Evolutionary conservation across 2,329 filamentous ascomycete genomes (phyloP).

Genomic region (Ophiocordyceps sinensis): DNA sequence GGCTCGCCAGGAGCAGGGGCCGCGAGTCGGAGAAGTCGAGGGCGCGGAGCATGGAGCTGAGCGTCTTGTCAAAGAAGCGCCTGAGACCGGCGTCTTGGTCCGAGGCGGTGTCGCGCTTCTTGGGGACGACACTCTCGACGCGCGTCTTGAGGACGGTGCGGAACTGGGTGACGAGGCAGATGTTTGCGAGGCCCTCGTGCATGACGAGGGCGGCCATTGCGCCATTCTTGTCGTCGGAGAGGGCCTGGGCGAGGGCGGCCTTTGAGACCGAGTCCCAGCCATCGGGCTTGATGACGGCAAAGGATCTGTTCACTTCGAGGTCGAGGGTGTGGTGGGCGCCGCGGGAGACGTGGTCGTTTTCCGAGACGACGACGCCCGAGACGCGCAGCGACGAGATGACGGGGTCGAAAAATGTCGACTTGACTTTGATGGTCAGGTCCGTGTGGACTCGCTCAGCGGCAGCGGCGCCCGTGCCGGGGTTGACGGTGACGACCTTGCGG

Average conservation of each 20-base stretch:
- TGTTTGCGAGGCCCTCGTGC: conserved; percentile 75
- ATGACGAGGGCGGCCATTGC: conserved; percentile 85
- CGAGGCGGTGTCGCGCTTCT: conserved; percentile 49
- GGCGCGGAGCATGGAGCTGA: conserved; percentile 61
- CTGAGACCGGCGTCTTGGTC: conserved; percentile 58
- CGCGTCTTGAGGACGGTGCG: conserved; percentile 55
- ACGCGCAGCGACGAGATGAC: conserved; percentile 39
- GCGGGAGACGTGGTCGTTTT: conserved; percentile 36
- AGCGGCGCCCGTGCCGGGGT: conserved; percentile 33
- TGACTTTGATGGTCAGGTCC: conserved; percentile 41
- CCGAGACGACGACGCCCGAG: conserved; percentile 36
- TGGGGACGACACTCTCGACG: conserved; percentile 51
- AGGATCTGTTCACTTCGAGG: conserved; percentile 74
- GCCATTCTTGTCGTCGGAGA: conserved; percentile 64
- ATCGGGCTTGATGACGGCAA: conserved; percentile 70
- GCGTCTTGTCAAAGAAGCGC: conserved; percentile 60
- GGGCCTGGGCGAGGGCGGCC: conserved; percentile 62
- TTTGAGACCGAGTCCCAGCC: conserved; percentile 84
- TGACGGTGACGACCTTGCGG: conserved; percentile 38
- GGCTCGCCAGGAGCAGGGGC: conserved; percentile 73
- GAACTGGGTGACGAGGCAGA: conserved; percentile 69
- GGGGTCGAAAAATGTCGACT: conserved; percentile 44
- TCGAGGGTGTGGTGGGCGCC: conserved; percentile 53
- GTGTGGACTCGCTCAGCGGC: conserved; percentile 38
- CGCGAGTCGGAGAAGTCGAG: conserved; percentile 58